These are phyloP conservation scores for Arthroderma sp. DNA, from an alignment of 2,329 filamentous ascomycete species.

Conservation along the genomic window DNA sequence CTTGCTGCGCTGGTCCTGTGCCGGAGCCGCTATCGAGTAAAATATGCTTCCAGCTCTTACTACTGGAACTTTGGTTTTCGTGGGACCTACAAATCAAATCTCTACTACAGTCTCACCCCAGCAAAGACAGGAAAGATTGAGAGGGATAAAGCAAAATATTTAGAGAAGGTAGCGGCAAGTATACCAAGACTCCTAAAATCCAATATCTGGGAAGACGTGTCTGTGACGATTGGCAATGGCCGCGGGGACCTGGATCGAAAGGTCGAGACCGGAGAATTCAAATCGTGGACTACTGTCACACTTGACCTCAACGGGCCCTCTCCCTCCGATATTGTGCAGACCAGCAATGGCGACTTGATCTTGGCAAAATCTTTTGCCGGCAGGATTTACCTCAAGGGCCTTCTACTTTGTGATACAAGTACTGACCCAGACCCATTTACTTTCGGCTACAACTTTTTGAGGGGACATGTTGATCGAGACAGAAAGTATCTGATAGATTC, in stretches of 20 bases:
- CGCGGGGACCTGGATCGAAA: background rate
- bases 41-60: constrained; percentile 10
- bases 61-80: constrained; percentile 14
- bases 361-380: constrained; percentile 3
- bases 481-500: constrained; percentile 4
- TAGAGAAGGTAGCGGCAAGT: background rate
- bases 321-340: constrained; percentile 3
- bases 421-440: constrained; percentile 7
- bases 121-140: background rate
- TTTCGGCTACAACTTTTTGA: constrained; percentile 1
- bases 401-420: constrained; percentile 5
- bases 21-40: constrained; percentile 11
- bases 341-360: constrained; percentile 7
- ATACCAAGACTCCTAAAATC: background rate
- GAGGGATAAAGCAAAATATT: constrained; percentile 1
- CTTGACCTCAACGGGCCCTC: constrained; percentile 8
- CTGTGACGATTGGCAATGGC: constrained; percentile 6
- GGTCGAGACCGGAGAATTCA: constrained; percentile 5
- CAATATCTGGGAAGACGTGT: constrained; percentile 11
- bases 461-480: constrained; percentile 8
- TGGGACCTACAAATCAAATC: background rate
- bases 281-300: constrained; percentile 8
- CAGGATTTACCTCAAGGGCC: constrained; percentile 9
- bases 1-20: constrained; percentile 16
- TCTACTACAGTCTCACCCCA: background rate